Evolutionary conservation across 1,139 yeast genomes (phyloP).

Genomic region (Meyerozyma guilliermondii): DNA sequence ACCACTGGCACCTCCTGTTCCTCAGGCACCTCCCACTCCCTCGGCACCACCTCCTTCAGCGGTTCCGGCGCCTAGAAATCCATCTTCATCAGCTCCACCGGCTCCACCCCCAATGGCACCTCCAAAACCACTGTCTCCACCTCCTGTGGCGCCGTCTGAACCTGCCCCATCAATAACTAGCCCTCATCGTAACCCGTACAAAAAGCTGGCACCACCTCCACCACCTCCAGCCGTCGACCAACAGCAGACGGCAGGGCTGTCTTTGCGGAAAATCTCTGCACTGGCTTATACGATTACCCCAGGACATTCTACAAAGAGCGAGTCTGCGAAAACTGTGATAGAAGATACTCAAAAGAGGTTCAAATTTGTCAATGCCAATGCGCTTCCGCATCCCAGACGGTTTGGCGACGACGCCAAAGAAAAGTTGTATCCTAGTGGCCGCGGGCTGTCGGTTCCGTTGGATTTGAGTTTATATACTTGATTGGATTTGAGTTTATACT

Average conservation of each 20-base stretch:
- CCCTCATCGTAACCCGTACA: conserved; percentile 10
- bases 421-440: conserved; percentile 89
- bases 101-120: conserved; percentile 8
- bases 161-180: conserved; percentile 15
- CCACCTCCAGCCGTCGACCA: conserved; percentile 23
- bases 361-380: conserved; percentile 60
- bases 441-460: conserved; percentile 91
- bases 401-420: conserved; percentile 52
- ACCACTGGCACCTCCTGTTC: conserved; percentile 6
- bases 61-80: conserved; percentile 6
- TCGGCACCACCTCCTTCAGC: conserved; percentile 8
- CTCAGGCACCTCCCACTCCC: conserved; percentile 6
- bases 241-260: conserved; percentile 46
- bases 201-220: conserved; percentile 11
- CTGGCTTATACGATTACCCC: conserved; percentile 51
- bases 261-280: conserved; percentile 50
- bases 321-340: conserved; percentile 36
- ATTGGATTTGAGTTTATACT: conserved; percentile 49
- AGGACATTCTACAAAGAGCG: conserved; percentile 14
- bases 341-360: conserved; percentile 63
- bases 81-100: conserved; percentile 1
- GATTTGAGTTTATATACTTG: conserved; percentile 38
- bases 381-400: conserved; percentile 79
- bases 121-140: conserved; percentile 6
- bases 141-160: conserved; percentile 6